A percentile compares a stretch with the other conserved stretches of the same genome.
Conservation (phyloP, 805 yeast species). For the Torulaspora microellipsoides region DNA sequence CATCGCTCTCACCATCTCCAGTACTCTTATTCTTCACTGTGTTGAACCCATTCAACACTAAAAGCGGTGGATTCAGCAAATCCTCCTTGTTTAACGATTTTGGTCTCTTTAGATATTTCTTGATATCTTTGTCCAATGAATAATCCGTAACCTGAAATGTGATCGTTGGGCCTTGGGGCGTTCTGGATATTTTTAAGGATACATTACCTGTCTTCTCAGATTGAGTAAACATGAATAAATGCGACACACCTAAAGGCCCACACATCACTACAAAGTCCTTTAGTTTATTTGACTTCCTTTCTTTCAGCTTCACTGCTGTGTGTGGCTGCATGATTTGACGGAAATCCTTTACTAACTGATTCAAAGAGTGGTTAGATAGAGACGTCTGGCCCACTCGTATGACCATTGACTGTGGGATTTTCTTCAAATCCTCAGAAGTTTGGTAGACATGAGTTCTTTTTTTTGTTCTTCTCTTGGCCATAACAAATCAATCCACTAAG, state of each 20-base stretch:
- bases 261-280: constrained; percentile 98
- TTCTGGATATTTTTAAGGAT: constrained; percentile 74
- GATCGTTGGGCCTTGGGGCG: constrained; percentile 93
- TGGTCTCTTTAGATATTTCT: constrained; percentile 65
- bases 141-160: constrained; percentile 75
- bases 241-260: constrained; percentile 91
- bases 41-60: constrained; percentile 88
- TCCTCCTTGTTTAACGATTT: constrained; percentile 71
- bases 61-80: constrained; percentile 73
- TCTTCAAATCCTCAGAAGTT: constrained; percentile 59
- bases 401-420: constrained; percentile 92
- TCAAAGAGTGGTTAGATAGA: constrained; percentile 64
- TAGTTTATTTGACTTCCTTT: constrained; percentile 79
- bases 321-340: constrained; percentile 93
- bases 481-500: constrained; percentile 16
- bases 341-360: constrained; percentile 82
- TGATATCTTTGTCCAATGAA: constrained; percentile 77
- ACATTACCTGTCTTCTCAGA: constrained; percentile 72
- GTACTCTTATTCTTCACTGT: constrained; percentile 13
- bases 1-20: constrained; percentile 12
- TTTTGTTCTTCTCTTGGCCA: constrained; percentile 62
- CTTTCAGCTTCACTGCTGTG: constrained; percentile 84
- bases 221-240: constrained; percentile 82
- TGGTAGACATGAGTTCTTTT: constrained; percentile 79
- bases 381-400: constrained; percentile 64